Conservation (phyloP, 148 eudicot genomes). For the Camellia granthamiana region DNA sequence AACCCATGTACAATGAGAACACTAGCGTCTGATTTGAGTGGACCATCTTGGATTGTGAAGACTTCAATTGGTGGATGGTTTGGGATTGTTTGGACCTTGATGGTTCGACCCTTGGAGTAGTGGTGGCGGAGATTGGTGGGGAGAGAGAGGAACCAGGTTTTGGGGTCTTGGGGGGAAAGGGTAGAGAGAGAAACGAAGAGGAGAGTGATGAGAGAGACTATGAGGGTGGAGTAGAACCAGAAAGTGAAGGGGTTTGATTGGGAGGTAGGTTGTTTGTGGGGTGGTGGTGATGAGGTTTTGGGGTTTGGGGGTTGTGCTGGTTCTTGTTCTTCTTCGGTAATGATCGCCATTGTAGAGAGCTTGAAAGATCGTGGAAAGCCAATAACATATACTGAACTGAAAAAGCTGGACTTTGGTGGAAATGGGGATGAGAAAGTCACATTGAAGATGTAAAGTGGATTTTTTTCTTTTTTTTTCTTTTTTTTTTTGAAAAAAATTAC, state of each 20-base stretch:
- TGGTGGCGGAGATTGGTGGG: slow-evolving; percentile 60
- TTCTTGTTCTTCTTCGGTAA: slow-evolving; percentile 62
- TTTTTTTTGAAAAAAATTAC: too few relatives aligned
- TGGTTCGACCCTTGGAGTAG: slow-evolving; percentile 55
- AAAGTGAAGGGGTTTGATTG: slow-evolving; percentile 61
- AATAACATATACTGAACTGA: background rate
- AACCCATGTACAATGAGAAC: slow-evolving; percentile 75
- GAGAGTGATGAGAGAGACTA: slow-evolving; percentile 55
- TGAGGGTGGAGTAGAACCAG: slow-evolving; percentile 76
- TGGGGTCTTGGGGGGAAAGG: slow-evolving; percentile 57
- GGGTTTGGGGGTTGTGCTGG: slow-evolving; percentile 36
- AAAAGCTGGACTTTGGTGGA: background rate
- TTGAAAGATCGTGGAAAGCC: slow-evolving; percentile 2
- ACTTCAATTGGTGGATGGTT: slow-evolving; percentile 53
- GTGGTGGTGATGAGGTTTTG: slow-evolving; percentile 26
- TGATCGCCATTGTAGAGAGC: slow-evolving; percentile 58
- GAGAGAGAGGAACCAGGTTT: slow-evolving; percentile 70
- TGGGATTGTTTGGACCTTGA: slow-evolving; percentile 59
- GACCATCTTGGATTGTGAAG: slow-evolving; percentile 62
- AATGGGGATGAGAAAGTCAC: background rate
- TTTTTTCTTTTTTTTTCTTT: too few relatives aligned
- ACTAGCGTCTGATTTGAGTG: slow-evolving; percentile 29
- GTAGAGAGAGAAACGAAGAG: slow-evolving; percentile 47
- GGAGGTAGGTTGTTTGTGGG: background rate
- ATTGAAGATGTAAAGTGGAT: too few relatives aligned